Conservation (phyloP, 306 rosid genomes). For the Carpinus fangiana region DNA sequence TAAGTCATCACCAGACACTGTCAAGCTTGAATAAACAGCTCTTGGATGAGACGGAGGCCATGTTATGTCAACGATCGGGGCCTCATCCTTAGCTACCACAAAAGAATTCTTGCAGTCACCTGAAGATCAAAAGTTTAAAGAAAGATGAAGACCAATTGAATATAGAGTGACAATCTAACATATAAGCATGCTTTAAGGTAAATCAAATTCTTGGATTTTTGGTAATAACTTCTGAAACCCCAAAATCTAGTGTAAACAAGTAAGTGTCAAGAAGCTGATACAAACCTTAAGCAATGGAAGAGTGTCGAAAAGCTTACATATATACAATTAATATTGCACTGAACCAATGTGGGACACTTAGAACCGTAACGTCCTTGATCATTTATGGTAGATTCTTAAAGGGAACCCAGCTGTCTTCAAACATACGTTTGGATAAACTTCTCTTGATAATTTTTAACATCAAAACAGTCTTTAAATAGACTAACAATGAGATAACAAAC, state of each 20-base stretch:
- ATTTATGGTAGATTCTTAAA: too few species aligned
- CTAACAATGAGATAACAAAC: too few species aligned
- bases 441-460: too few species aligned
- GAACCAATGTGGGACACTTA: too few species aligned
- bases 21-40: constrained; percentile 52
- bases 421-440: too few species aligned
- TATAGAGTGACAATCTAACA: not conserved
- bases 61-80: constrained; percentile 42
- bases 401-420: too few species aligned
- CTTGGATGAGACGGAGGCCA: constrained; percentile 46
- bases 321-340: too few species aligned
- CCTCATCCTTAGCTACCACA: constrained; percentile 38
- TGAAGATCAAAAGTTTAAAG: constrained; percentile 5
- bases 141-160: not conserved
- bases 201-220: not conserved
- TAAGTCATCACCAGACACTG: constrained; percentile 36
- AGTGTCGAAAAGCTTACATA: too few species aligned
- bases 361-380: too few species aligned
- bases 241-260: not conserved
- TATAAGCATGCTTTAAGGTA: not conserved
- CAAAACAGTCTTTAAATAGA: too few species aligned
- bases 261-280: too few species aligned
- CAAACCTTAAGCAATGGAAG: too few species aligned
- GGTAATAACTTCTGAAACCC: not conserved
- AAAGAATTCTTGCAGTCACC: constrained; percentile 43